A percentile compares a stretch with the other conserved stretches of the same genome.
phyloP scores from a whole-genome alignment of 768 basidiomycete species.

The Naganishia vishniacii region DNA sequence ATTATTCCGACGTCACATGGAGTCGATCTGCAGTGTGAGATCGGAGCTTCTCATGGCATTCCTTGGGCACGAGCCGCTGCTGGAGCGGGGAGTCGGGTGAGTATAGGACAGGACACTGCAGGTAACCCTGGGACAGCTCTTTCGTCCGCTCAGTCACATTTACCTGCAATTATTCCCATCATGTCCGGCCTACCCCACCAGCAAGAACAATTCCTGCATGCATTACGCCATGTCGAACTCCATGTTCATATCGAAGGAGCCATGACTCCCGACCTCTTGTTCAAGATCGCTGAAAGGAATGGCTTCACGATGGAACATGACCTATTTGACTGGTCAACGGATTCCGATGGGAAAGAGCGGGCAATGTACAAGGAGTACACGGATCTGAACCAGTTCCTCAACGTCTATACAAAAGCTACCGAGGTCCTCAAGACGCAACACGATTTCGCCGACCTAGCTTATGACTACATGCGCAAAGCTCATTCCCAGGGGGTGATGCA shows the following conservation, averaged over 20 bases:
- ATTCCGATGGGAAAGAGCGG: slow-evolving; percentile 25
- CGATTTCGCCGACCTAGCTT: slow-evolving; percentile 31
- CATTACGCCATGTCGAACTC: slow-evolving; percentile 28
- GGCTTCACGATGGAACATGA: slow-evolving; percentile 20
- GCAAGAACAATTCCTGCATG: slow-evolving; percentile 13
- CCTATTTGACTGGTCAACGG: slow-evolving; percentile 21
- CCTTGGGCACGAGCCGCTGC: too few species aligned
- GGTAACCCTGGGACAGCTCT: too few species aligned
- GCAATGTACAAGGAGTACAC: slow-evolving; percentile 32
- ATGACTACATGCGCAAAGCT: slow-evolving; percentile 31
- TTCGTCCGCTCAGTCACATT: too few species aligned
- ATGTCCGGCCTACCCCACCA: background rate
- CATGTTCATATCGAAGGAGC: slow-evolving; percentile 38
- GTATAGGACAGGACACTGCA: too few species aligned
- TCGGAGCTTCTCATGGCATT: too few species aligned
- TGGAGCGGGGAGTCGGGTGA: too few species aligned
- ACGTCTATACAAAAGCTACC: slow-evolving; percentile 31
- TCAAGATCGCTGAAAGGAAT: slow-evolving; percentile 31
- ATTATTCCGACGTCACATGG: too few species aligned
- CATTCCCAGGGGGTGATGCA: slow-evolving; percentile 28
- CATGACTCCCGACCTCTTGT: slow-evolving; percentile 31
- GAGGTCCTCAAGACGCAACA: slow-evolving; percentile 29
- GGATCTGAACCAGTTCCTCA: slow-evolving; percentile 34
- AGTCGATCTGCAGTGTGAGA: too few species aligned
- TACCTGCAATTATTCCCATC: background rate